These are phyloP conservation scores for Collybia mongolica DNA, from an alignment of 768 basidiomycete species.

Conservation along the genomic window DNA sequence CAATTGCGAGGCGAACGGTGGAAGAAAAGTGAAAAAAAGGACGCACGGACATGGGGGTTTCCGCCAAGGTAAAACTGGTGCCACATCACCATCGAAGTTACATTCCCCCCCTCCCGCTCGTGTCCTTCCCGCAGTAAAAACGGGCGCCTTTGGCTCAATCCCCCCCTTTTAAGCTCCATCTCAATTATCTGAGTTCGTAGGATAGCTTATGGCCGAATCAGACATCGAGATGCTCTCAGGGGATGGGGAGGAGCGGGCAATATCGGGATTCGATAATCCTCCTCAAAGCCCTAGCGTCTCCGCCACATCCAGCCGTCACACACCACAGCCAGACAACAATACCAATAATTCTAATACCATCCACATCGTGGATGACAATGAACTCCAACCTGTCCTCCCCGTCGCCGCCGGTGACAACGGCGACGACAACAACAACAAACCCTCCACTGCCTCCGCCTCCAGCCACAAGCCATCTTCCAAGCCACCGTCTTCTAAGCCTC, in stretches of 20 bases:
- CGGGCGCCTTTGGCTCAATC: conserved; percentile 9
- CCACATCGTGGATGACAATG: conserved; percentile 8
- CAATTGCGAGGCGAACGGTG: conserved; percentile 2
- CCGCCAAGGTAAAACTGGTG: conserved; percentile 17
- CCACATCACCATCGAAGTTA: conserved; percentile 8
- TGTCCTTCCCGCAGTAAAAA: conserved; percentile 3
- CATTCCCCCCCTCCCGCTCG: conserved; percentile 1
- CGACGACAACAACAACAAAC: conserved; percentile 10
- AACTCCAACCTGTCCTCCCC: not conserved
- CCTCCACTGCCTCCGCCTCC: conserved; percentile 1
- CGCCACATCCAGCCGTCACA: conserved; percentile 2
- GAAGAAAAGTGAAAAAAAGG: conserved; percentile 9
- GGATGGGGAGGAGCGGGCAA: too few relatives aligned
- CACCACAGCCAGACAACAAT: conserved; percentile 15
- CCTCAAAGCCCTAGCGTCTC: not conserved
- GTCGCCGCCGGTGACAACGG: conserved; percentile 11
- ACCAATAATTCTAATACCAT: conserved; percentile 10
- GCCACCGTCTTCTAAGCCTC: conserved; percentile 10
- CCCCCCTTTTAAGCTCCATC: conserved; percentile 14
- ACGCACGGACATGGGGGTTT: conserved; percentile 26
- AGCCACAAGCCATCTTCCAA: not conserved
- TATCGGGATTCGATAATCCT: not conserved
- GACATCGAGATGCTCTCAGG: not conserved
- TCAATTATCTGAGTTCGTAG: not conserved
- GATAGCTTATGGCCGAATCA: not conserved